These are phyloP conservation scores for Leptomonas pyrrhocoris DNA, from an alignment of 208 protist species.

Conservation along the genomic window DNA sequence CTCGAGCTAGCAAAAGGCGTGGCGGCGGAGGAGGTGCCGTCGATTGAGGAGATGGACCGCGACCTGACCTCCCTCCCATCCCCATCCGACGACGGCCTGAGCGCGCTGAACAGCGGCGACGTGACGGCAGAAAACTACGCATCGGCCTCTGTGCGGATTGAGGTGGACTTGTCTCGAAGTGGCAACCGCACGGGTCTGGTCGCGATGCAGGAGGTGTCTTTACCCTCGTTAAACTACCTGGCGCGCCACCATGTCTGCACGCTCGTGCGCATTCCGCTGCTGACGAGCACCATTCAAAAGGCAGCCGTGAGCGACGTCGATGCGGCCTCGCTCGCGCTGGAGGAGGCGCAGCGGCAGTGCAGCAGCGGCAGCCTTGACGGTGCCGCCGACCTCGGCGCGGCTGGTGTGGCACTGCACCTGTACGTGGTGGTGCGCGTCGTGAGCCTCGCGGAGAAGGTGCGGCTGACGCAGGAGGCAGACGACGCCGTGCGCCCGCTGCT, in stretches of 20 bases:
- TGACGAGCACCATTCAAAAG: constrained; percentile 21
- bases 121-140: constrained; percentile 21
- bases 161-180: constrained; percentile 38
- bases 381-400: not conserved
- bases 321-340: constrained; percentile 10
- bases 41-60: constrained; percentile 24
- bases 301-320: constrained; percentile 6
- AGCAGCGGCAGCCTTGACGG: constrained; percentile 10
- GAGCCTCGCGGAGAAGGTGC: constrained; percentile 59
- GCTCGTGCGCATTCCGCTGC: constrained; percentile 47
- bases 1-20: constrained; percentile 48
- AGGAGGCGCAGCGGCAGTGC: constrained; percentile 14
- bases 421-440: constrained; percentile 77
- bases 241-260: constrained; percentile 52
- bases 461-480: constrained; percentile 48
- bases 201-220: constrained; percentile 34
- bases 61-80: not conserved
- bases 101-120: constrained; percentile 16
- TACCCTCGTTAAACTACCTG: constrained; percentile 46
- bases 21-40: constrained; percentile 23
- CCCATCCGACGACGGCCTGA: not conserved
- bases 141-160: constrained; percentile 35
- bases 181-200: constrained; percentile 16
- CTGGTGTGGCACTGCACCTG: constrained; percentile 29
- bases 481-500: constrained; percentile 35